Evolutionary conservation across 2,329 filamentous ascomycete species (phyloP), one percentile per base, ranked within the genome.

Genomic region (Scleromitrula shiraiana): DNA sequence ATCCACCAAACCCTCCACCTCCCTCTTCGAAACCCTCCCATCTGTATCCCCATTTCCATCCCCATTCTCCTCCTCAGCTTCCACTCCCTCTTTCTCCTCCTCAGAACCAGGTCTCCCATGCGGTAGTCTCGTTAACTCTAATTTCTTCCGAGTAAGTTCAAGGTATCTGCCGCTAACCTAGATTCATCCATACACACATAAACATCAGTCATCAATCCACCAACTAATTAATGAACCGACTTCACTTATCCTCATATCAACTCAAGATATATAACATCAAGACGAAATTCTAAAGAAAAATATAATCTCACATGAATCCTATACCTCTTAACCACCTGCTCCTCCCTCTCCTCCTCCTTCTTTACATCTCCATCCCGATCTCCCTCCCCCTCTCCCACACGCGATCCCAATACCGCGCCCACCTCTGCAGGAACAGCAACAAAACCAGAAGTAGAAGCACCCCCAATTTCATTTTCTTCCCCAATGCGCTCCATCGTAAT

Each of bases 131-230:
- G 80, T 80, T 38, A 85, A 70, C 58, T 84, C 78, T 8, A 86
- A 70, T 63, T 86, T 87, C 62, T 78, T 75, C 59, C 69, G 74
- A 5, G 82, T 86, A 51, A 85, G 70, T 38, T 83, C 75, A 1
- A 86, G 70, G 62, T 85, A 85, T 57, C 76, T 78, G 46, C 74
- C 76, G 2, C 81, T 84, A 14, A 85, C 76, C 80, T 83, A 48
- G 7, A 17, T 14, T 4, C 3, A 8, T 5, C 26, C 32, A 7
- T 14, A 7, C 9, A 22, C n/a, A n/a, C n/a, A n/a, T n/a, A n/a
- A n/a, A n/a, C 12, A 41, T 45, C 19, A 45, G 22, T 38, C 17
- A 19, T 7, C 27, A 42, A 12, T 30, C 12, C 15, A 6, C 2
- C 22, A 14, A 15, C n/a, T 19, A 32, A 33, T 43, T 15, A 8